Evolutionary conservation across 2,329 filamentous ascomycete species (phyloP).

Genomic region (Fusarium tanahbumbuense): DNA sequence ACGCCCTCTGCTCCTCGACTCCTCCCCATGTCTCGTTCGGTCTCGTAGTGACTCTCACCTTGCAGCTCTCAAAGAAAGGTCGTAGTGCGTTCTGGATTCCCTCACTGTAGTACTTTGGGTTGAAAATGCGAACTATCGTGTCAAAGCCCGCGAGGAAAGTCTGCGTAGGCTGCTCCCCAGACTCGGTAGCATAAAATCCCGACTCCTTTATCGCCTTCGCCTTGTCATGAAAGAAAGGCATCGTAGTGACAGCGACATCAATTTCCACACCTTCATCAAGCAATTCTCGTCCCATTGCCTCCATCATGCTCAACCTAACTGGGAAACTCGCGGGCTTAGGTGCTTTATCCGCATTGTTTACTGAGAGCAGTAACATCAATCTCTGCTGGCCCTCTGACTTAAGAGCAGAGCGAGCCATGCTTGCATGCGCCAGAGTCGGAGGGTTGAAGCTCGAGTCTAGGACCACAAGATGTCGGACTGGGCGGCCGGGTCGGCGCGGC

Average conservation of each 20-base stretch:
- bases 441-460: slow-evolving; percentile 78
- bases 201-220: slow-evolving; percentile 65
- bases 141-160: slow-evolving; percentile 81
- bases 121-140: slow-evolving; percentile 77
- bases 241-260: slow-evolving; percentile 77
- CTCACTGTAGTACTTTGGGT: slow-evolving; percentile 74
- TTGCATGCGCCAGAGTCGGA: slow-evolving; percentile 70
- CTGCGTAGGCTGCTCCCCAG: slow-evolving; percentile 57
- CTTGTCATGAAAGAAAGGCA: slow-evolving; percentile 81
- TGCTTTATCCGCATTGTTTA: slow-evolving; percentile 74
- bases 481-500: slow-evolving; percentile 38
- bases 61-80: slow-evolving; percentile 72
- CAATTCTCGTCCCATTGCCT: slow-evolving; percentile 70
- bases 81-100: slow-evolving; percentile 65
- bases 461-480: slow-evolving; percentile 59
- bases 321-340: slow-evolving; percentile 75
- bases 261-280: slow-evolving; percentile 53
- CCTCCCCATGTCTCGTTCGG: slow-evolving; percentile 70
- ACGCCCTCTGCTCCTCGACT: slow-evolving; percentile 57
- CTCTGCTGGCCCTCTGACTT: slow-evolving; percentile 39
- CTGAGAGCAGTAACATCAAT: slow-evolving; percentile 70
- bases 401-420: slow-evolving; percentile 66
- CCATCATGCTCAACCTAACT: slow-evolving; percentile 77
- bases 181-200: slow-evolving; percentile 54
- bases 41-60: slow-evolving; percentile 72